A percentile compares a stretch with the other conserved stretches of the same genome.
Evolutionary conservation across 306 rosid genomes (phyloP).

Genomic region (Astragalus membranaceus): DNA sequence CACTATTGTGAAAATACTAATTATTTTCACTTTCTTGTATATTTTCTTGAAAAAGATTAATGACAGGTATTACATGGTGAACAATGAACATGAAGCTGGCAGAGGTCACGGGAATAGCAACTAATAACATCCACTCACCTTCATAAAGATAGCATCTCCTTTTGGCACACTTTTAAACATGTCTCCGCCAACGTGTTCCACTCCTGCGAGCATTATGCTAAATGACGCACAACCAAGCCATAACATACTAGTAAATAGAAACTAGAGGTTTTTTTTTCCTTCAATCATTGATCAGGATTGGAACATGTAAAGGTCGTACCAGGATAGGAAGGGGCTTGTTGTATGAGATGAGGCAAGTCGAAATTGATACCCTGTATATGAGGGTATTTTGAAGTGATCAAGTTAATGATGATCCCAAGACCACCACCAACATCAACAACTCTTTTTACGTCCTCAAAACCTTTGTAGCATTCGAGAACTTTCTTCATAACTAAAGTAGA

Average conservation of each 20-base stretch:
- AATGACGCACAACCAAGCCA: not conserved
- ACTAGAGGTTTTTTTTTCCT: not conserved
- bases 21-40: no score
- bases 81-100: no score
- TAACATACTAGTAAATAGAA: not conserved
- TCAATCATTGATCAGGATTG: not conserved
- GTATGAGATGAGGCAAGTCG: constrained; percentile 40
- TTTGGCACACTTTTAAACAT: constrained; percentile 49
- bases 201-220: constrained; percentile 26
- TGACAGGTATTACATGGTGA: no score
- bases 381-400: constrained; percentile 44
- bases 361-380: constrained; percentile 24
- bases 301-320: constrained; percentile 17
- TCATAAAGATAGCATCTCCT: constrained; percentile 51
- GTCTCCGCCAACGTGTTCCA: constrained; percentile 45
- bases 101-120: no score
- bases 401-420: constrained; percentile 30
- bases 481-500: constrained; percentile 26
- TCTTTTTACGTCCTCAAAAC: constrained; percentile 25
- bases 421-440: constrained; percentile 61
- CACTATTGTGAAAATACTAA: no score
- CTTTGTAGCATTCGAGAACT: constrained; percentile 31
- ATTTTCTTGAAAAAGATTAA: no score
- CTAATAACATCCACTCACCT: constrained; percentile 21
- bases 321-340: constrained; percentile 35